Conservation (phyloP, 23 red algal species). For the Gracilaria gracilis region DNA sequence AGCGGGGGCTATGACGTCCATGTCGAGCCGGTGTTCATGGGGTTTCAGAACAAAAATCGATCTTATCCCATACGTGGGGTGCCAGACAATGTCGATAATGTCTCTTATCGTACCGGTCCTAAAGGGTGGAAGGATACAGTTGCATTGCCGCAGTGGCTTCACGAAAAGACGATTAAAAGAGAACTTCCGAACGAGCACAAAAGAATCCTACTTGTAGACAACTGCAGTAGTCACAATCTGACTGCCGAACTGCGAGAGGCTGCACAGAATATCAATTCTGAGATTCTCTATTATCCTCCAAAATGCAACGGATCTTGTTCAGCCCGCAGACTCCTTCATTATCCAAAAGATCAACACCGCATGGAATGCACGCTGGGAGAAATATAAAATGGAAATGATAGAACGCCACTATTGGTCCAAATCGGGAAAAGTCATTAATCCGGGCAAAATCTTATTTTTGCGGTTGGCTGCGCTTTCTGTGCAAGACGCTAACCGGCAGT, state of each 20-base stretch:
- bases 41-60: conserved; percentile 11
- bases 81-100: neutral
- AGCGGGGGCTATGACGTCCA: neutral
- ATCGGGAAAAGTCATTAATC: conserved; percentile 1
- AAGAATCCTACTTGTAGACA: conserved; percentile 9
- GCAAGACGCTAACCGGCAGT: neutral
- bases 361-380: conserved; percentile 13
- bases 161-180: neutral
- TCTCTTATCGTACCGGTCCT: neutral
- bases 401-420: neutral
- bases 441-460: too few relatives aligned
- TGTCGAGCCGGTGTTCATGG: neutral
- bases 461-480: too few relatives aligned
- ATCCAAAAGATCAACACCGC: conserved; percentile 30
- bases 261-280: neutral
- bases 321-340: conserved; percentile 25
- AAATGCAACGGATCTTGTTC: conserved; percentile 33
- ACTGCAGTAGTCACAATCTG: conserved; percentile 9
- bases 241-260: neutral
- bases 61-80: conserved; percentile 10
- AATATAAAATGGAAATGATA: neutral
- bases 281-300: neutral
- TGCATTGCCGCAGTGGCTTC: neutral
- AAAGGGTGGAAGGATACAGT: conserved; percentile 29
- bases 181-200: neutral